Percentiles rank a stretch among this genome's conserved stretches.
These are phyloP conservation scores for Phytophthora cryptogea DNA, from an alignment of 352 stramenopile species.

Conservation along the genomic window DNA sequence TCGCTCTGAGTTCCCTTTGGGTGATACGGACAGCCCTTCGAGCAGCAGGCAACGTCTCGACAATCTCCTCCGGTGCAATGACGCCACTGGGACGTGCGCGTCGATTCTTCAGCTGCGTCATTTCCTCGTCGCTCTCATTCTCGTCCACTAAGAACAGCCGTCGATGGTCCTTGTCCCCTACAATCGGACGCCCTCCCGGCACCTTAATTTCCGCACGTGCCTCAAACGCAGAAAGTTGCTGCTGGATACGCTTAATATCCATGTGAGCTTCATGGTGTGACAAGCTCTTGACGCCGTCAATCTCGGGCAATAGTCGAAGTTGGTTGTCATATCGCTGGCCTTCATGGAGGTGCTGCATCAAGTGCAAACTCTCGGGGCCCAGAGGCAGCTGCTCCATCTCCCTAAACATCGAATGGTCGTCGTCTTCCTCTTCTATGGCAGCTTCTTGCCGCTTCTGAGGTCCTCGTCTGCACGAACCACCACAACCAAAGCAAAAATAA, in stretches of 20 bases:
- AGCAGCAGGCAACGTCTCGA: constrained; percentile 68
- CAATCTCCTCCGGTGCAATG: constrained; percentile 74
- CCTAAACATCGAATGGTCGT: constrained; percentile 12
- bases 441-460: constrained; percentile 59
- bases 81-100: constrained; percentile 45
- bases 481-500: constrained; percentile 9
- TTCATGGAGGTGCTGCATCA: constrained; percentile 40
- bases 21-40: constrained; percentile 76
- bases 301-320: constrained; percentile 57
- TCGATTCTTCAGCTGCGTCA: constrained; percentile 40
- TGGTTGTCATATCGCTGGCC: constrained; percentile 50
- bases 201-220: constrained; percentile 28
- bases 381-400: constrained; percentile 29
- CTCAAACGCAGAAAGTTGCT: constrained; percentile 55
- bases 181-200: constrained; percentile 7
- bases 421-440: constrained; percentile 30
- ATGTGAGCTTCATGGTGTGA: constrained; percentile 49
- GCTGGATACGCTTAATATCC: constrained; percentile 68
- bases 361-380: constrained; percentile 33
- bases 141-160: constrained; percentile 31
- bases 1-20: constrained; percentile 64
- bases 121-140: constrained; percentile 37
- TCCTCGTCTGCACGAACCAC: constrained; percentile 35
- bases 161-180: constrained; percentile 32
- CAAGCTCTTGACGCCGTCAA: constrained; percentile 58